Base-by-base conservation (phyloP, 2,329 filamentous ascomycete species). In the Colletotrichum chrysophilum region DNA sequence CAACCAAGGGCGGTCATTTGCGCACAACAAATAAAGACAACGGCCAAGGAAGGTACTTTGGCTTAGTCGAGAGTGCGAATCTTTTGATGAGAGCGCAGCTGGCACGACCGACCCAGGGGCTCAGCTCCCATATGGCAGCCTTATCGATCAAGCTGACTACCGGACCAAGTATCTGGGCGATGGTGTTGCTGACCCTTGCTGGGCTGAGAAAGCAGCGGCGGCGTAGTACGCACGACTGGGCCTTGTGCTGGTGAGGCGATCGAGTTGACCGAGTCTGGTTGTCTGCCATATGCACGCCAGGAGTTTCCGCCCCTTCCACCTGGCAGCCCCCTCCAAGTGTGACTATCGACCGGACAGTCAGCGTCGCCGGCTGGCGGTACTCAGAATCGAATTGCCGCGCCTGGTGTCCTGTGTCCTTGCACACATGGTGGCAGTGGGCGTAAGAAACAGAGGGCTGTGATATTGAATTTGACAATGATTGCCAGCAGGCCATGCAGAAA, bases 281-380 rank as follows among this genome's bases (percentile, higher is more conserved):
- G 38, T 62, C 68, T 71, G 69, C 68, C 68, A 67, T 62, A 72
- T 38, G 52, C 62, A 62, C 68, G 56, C 69, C 48, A 62, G 32
- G 32, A 36, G 30, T 58, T 32, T 68, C 30, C 65, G 48, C 30
- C 55, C 43, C 74, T 58, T 60, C 62, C 56, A 32, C 24, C 24
- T 55, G 24, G 43, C 26, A 12, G 34, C 67, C 43, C 32, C 55
- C 68, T 60, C 24, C 61, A 48, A 24, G 34, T 66, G 38, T 61
- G 38, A 30, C 38, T 34, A 43, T 26, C 38, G 52, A 55, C 62
- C 56, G 9, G 18, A 38, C 56, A 65, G 55, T 68, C 34, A 75
- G 72, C 36, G 38, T 1, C 18, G 32, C 32, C 56, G 30, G 43
- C 66, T 26, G n/a, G 65, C 38, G 28, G 48, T 26, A 69, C 24